Evolutionary conservation across 2,329 filamentous ascomycete genomes (phyloP).

Genomic region (Colletotrichum melonis): DNA sequence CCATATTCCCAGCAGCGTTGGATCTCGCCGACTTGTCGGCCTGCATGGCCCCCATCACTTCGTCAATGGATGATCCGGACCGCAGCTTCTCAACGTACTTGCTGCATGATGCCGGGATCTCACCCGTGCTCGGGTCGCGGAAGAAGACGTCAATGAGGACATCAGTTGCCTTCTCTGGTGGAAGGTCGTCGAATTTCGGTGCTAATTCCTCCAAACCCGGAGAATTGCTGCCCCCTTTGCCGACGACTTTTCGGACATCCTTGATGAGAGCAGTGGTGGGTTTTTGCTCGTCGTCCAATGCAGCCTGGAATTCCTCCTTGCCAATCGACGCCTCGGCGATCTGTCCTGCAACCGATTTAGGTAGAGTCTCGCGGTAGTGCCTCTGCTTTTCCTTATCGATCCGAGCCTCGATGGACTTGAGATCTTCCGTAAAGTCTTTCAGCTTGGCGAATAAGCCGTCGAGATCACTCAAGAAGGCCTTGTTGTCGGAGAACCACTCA

Average conservation of each 20-base stretch:
- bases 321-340: conserved; percentile 32
- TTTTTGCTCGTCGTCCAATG: conserved; percentile 28
- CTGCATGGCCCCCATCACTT: conserved; percentile 44
- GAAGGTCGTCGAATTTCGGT: conserved; percentile 28
- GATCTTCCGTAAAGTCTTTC: conserved; percentile 53
- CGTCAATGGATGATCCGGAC: conserved; percentile 42
- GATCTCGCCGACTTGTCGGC: conserved; percentile 44
- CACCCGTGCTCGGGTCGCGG: conserved; percentile 47
- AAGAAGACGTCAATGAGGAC: conserved; percentile 44
- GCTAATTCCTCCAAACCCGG: conserved; percentile 27
- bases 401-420: conserved; percentile 60
- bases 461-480: conserved; percentile 61
- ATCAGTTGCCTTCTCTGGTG: conserved; percentile 17
- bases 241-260: conserved; percentile 21
- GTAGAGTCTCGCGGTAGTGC: conserved; percentile 59
- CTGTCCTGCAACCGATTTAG: conserved; percentile 33
- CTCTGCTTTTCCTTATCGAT: conserved; percentile 63
- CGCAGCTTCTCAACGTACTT: conserved; percentile 53
- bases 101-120: conserved; percentile 42
- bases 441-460: conserved; percentile 61
- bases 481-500: conserved; percentile 65
- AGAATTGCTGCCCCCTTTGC: neutral
- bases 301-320: conserved; percentile 11
- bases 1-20: conserved; percentile 45
- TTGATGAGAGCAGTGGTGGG: conserved; percentile 4